Percentiles rank a stretch among this genome's conserved stretches.
Conservation (phyloP, 352 stramenopile genomes). For the Pythium dissimile region DNA sequence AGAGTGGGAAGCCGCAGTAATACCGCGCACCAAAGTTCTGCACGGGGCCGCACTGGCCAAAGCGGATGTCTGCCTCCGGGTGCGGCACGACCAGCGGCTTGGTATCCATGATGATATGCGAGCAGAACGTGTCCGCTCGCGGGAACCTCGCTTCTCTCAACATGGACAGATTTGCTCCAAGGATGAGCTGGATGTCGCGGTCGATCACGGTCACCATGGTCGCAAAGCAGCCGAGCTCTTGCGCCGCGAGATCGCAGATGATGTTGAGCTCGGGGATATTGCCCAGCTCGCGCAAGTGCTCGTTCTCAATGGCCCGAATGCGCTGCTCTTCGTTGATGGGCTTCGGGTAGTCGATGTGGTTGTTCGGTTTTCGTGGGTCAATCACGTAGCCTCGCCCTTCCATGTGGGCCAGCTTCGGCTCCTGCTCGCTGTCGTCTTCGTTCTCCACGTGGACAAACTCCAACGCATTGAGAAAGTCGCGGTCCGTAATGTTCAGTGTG, state of each 20-base stretch:
- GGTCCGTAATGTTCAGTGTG: conserved; percentile 2
- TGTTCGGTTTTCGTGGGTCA: conserved; percentile 1
- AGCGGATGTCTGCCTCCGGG: conserved; percentile 60
- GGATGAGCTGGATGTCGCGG: conserved; percentile 35
- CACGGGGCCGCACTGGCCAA: conserved; percentile 22
- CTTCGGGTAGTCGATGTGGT: conserved; percentile 8
- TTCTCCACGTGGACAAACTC: conserved; percentile 8
- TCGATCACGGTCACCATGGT: conserved; percentile 61
- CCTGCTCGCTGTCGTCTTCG: not conserved
- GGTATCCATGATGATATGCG: conserved; percentile 54
- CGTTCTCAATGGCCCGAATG: conserved; percentile 36
- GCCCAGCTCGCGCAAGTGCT: conserved; percentile 27
- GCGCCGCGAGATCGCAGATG: conserved; percentile 51
- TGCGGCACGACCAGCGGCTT: conserved; percentile 62
- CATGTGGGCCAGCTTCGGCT: conserved; percentile 11
- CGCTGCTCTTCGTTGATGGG: conserved; percentile 44
- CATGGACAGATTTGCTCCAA: conserved; percentile 35
- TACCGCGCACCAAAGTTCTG: conserved; percentile 43
- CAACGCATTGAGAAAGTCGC: conserved; percentile 4
- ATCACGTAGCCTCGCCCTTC: conserved; percentile 13
- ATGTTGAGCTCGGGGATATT: conserved; percentile 59
- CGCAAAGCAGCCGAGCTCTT: conserved; percentile 50
- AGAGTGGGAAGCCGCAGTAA: conserved; percentile 71
- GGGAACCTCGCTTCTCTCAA: conserved; percentile 37
- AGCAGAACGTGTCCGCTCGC: conserved; percentile 48